phyloP scores from a whole-genome alignment of 208 protist genomes.

The Naegleria lovaniensis region DNA sequence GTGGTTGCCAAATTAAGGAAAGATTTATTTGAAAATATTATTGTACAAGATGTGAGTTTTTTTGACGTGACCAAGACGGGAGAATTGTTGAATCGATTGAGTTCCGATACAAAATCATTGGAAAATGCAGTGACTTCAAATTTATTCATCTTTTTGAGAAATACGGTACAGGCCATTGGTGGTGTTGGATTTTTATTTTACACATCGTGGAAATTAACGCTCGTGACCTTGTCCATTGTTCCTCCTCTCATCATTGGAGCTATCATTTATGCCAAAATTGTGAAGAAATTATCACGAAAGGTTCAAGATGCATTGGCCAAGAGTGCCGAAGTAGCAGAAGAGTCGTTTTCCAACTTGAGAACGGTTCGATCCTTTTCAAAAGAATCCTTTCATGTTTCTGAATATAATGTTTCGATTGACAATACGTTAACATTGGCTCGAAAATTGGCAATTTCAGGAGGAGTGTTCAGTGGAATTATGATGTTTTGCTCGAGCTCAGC shows the following conservation, averaged over 20 bases:
- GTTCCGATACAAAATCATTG: not conserved
- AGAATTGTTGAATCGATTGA: conserved; percentile 1
- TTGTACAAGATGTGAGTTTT: not conserved
- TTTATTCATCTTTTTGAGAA: not conserved
- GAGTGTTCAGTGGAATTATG: conserved; percentile 42
- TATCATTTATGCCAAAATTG: not conserved
- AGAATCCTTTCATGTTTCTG: conserved; percentile 47
- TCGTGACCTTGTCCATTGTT: not conserved
- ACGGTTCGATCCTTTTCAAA: conserved; percentile 58
- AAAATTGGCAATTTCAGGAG: conserved; percentile 47
- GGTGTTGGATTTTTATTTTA: not conserved
- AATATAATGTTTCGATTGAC: conserved; percentile 47
- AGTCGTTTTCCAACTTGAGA: conserved; percentile 58
- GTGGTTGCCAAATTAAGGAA: not conserved
- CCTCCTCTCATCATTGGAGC: not conserved
- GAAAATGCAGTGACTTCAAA: not conserved
- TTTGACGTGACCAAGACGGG: not conserved
- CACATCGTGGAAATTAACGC: not conserved
- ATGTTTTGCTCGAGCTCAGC: conserved; percentile 49
- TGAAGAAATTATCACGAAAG: not conserved
- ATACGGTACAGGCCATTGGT: not conserved
- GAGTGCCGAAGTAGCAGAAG: conserved; percentile 51
- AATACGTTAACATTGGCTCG: conserved; percentile 48
- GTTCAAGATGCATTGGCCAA: conserved; percentile 54
- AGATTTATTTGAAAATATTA: not conserved